Evolutionary conservation across 1,284 basidiomycete species (phyloP), one percentile per base, ranked within the genome.

Genomic region (Marasmius sp.): DNA sequence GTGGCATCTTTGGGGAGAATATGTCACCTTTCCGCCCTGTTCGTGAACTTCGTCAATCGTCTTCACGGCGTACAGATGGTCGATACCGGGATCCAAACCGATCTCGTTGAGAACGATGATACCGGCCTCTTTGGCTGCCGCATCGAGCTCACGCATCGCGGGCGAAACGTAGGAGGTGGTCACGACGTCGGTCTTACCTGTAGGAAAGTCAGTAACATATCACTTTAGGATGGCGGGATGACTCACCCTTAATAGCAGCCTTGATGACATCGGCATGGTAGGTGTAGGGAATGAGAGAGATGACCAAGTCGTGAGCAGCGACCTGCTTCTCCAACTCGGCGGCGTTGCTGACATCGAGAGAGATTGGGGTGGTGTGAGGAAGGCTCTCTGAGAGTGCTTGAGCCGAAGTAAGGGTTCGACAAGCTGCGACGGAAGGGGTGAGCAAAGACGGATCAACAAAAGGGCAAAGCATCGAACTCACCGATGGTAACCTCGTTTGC

Each of bases 91-190:
- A 77, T 98, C 96, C 37, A 99, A 85, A 65, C 97, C 97, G 69
- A 99, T 95, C 83, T 99, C 97, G 79, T 99, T 99, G 85, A 99
- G 86, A 65, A 98, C 94, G 59, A 95, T 84, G 72, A 99, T 95
- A 18, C 96, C 97, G 1, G 95, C 95, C 66, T 88, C 85, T 79
- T 92, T 92, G 67, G 87, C 93, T 66, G 88, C 89, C 60, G 84
- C 85, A 68, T 98, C 91, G 43, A 99, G 87, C 67, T 86, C 95
- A 64, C 86, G 88, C 87, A 99, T 97, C 14, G 91, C 92, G 49
- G 94, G 94, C 61, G 84, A 89, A 65, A 99, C 88, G 77, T 99
- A 99, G 68, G 91, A 94, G 49, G 97, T 99, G 56, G 97, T 99
- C 68, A 99, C 94, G 60, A 98, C 96, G 75, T 98, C 84, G 51